Evolutionary conservation across 2,329 filamentous ascomycete species (phyloP), one percentile per base, ranked within the genome.

Genomic region (Diaporthe eres): DNA sequence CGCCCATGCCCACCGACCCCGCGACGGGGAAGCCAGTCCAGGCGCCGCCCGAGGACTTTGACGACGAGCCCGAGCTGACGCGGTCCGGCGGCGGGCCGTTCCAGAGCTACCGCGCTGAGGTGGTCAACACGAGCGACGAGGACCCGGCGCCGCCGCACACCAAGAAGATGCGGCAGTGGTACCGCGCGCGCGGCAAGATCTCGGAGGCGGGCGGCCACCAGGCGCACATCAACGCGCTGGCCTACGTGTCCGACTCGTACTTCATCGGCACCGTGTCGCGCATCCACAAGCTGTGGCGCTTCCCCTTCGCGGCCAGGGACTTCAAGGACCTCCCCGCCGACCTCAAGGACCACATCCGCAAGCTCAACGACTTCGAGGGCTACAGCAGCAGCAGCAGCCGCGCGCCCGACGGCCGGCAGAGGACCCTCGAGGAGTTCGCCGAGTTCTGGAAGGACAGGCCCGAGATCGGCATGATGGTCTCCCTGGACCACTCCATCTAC

Each of bases 211-310:
- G 94, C 28, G 95, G 95, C 1, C 91, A 93, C 78, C 90, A 94
- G 80, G 95, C 95, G 15, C 96, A 98, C 82, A 87, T 98, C 49
- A 93, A 91, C 51, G 97, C 97, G 12, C 88, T 99, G 77, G 96
- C 96, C 34, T 99, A 98, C 86, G 94, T 98, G 87, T 95, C 93
- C 37, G 96, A 98, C 85, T 94, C 91, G 82, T 97, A 94, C 86
- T 98, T 99, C 85, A 96, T 98, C 83, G 96, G 94, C 53, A 98
- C 96, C 2, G 91, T 98, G 10, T 88, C 93, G 39, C 91, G 95
- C 28, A 92, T 96, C 73, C 96, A 98, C 84, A 90, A 91, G 74
- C 88, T 98, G 49, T 96, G 94, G 90, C 89, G 94, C 19, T 95
- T 94, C 82, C 91, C 90, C 1, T 89, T 88, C 67, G 77, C 86